Evolutionary conservation across 306 rosid genomes (phyloP).

Genomic region (Pyrus pyrifolia): DNA sequence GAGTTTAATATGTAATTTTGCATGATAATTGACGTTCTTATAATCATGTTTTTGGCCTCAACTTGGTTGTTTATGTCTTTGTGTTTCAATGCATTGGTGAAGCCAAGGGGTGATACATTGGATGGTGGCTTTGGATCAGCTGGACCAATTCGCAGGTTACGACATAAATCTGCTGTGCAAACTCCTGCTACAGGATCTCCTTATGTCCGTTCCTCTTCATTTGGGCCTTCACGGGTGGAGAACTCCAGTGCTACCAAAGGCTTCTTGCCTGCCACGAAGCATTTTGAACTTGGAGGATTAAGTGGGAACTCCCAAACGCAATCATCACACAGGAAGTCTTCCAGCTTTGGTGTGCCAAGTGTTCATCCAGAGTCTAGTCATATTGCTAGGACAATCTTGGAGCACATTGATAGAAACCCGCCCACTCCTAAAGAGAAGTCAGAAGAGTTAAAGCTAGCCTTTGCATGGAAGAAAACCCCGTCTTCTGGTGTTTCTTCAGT

Average conservation of each 20-base stretch:
- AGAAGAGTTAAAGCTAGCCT: conserved; percentile 64
- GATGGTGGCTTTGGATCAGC: conserved; percentile 57
- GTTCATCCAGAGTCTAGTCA: conserved; percentile 60
- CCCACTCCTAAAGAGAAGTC: conserved; percentile 76
- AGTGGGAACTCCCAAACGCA: conserved; percentile 21
- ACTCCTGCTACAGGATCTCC: conserved; percentile 39
- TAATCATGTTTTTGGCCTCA: neutral
- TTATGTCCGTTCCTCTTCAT: conserved; percentile 28
- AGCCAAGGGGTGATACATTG: conserved; percentile 32
- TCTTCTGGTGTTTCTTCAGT: conserved; percentile 31
- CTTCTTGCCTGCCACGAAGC: conserved; percentile 28
- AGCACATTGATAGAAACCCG: conserved; percentile 63
- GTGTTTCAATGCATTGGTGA: conserved; percentile 29
- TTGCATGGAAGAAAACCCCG: conserved; percentile 47
- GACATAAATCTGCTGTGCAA: conserved; percentile 39
- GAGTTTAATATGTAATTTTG: neutral
- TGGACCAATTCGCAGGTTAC: conserved; percentile 66
- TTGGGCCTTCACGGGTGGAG: conserved; percentile 26
- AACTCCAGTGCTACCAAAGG: conserved; percentile 29
- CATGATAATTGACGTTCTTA: neutral
- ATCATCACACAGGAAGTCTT: conserved; percentile 25
- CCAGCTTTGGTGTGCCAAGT: conserved; percentile 32
- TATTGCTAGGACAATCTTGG: conserved; percentile 80
- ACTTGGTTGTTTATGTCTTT: conserved; percentile 1
- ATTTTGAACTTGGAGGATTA: conserved; percentile 32